phyloP scores from a whole-genome alignment of 2,329 filamentous ascomycete species.

The Ceratocystis lukuohia region DNA sequence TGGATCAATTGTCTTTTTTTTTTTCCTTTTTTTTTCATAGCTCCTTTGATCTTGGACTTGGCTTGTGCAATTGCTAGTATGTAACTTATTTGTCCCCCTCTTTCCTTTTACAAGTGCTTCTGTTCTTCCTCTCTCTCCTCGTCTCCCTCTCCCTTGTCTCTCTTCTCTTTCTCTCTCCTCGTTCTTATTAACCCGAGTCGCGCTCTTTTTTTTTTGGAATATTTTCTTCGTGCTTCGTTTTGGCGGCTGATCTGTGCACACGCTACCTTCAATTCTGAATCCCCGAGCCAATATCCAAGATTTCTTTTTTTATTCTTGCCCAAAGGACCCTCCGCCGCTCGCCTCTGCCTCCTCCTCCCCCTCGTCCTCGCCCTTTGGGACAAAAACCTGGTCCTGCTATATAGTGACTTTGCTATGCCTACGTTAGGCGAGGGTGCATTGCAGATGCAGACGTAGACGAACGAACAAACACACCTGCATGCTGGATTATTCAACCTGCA shows the following conservation, averaged over 20 bases:
- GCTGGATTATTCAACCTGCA: too few relatives aligned
- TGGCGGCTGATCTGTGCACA: not conserved
- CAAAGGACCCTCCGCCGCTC: not conserved
- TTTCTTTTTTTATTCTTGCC: not conserved
- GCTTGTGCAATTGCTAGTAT: too few relatives aligned
- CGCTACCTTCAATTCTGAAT: not conserved
- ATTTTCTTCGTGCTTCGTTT: not conserved
- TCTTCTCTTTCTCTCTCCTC: not conserved
- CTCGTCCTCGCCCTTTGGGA: not conserved
- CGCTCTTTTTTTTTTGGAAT: not conserved
- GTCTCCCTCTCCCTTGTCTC: not conserved
- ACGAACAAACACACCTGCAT: too few relatives aligned
- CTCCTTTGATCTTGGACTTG: too few relatives aligned
- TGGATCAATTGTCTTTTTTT: not conserved
- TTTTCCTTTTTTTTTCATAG: not conserved
- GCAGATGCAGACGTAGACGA: not conserved
- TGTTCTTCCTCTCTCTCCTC: not conserved
- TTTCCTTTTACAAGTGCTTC: not conserved
- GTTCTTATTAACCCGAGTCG: too few relatives aligned
- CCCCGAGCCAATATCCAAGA: not conserved
- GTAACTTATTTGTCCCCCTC: not conserved
- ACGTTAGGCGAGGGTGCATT: not conserved
- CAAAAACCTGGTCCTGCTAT: not conserved
- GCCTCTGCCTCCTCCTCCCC: not conserved
- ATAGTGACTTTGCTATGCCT: not conserved